phyloP scores from a whole-genome alignment of 495 filamentous ascomycete species.

The Neurospora sp. region DNA sequence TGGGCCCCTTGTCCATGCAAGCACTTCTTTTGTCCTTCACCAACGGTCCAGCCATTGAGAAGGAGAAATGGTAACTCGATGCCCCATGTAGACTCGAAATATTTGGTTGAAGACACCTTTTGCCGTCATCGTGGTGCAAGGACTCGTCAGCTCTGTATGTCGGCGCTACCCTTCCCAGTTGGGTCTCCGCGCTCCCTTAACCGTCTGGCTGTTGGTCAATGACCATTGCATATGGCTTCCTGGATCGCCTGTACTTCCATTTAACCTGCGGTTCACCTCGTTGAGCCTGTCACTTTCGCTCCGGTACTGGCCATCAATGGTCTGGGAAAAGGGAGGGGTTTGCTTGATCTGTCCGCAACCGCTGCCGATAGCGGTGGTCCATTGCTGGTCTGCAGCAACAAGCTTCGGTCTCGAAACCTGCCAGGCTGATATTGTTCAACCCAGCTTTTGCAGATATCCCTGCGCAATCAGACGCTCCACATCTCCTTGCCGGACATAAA shows the following conservation, averaged over 20 bases:
- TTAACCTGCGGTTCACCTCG: background rate
- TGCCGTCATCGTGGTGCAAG: constrained; percentile 22
- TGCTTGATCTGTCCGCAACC: background rate
- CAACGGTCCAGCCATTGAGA: background rate
- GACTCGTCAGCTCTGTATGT: constrained; percentile 11
- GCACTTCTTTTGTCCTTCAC: constrained; percentile 5
- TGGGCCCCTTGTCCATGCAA: constrained; percentile 13
- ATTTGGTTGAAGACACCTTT: constrained; percentile 12
- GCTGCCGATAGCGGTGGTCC: background rate
- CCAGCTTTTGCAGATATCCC: constrained; percentile 91
- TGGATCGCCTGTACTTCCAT: background rate
- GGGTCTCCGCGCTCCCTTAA: background rate
- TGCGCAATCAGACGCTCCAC: constrained; percentile 92
- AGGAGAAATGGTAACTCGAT: background rate
- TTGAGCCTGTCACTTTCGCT: background rate
- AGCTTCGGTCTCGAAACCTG: background rate
- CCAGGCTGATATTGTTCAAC: constrained; percentile 37
- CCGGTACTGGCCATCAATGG: background rate
- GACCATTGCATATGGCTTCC: background rate
- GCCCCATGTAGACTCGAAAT: constrained; percentile 1
- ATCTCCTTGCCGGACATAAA: constrained; percentile 93
- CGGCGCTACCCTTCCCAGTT: background rate
- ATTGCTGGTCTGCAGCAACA: background rate
- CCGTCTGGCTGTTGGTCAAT: background rate
- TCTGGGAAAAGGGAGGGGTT: background rate